Conservation (phyloP, 1,284 basidiomycete genomes). For the Microbotryum silenes-acaulis region DNA sequence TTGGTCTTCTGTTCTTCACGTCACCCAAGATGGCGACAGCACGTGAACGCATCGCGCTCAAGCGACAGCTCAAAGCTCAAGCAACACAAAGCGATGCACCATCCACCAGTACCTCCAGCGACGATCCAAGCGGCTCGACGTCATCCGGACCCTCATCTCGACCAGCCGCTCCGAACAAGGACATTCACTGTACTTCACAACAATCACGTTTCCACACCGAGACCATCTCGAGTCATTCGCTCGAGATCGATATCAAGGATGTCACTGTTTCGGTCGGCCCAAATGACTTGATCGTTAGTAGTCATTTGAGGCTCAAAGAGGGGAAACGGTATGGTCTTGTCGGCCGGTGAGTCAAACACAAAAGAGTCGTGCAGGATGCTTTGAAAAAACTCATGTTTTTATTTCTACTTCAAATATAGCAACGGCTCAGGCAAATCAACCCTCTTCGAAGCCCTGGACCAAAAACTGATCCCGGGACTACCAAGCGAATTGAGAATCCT, state of each 20-base stretch:
- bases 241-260: constrained; percentile 49
- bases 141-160: neutral
- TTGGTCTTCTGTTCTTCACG: too few relatives aligned
- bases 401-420: neutral
- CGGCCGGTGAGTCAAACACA: neutral
- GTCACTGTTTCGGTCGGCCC: constrained; percentile 49
- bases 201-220: constrained; percentile 49
- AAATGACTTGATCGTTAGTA: constrained; percentile 49
- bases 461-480: constrained; percentile 50
- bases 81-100: too few relatives aligned
- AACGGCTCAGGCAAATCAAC: constrained; percentile 56
- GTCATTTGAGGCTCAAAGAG: constrained; percentile 35
- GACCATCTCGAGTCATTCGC: constrained; percentile 41
- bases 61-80: too few relatives aligned
- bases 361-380: neutral
- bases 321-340: constrained; percentile 35
- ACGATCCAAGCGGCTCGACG: neutral
- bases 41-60: too few relatives aligned
- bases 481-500: constrained; percentile 49
- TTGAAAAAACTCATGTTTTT: neutral
- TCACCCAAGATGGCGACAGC: too few relatives aligned
- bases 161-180: neutral
- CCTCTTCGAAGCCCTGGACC: constrained; percentile 45
- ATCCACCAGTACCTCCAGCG: too few relatives aligned
- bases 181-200: constrained; percentile 36